A percentile compares a stretch with the other conserved stretches of the same genome.
Evolutionary conservation across 2,329 filamentous ascomycete genomes (phyloP).

Genomic region (Clathrospora elynae): DNA sequence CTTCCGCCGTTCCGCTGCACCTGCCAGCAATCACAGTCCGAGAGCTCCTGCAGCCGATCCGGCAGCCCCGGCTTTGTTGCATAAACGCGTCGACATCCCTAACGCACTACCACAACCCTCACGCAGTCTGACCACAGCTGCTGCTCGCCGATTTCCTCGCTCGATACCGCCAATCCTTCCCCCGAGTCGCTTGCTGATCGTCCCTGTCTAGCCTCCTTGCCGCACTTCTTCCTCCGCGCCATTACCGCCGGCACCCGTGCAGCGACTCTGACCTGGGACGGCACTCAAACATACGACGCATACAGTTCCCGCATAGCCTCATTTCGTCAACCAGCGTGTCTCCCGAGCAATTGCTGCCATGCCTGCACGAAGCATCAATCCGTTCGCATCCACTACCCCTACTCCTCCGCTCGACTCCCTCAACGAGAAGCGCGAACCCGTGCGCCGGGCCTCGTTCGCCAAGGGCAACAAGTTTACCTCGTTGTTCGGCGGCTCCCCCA

Average conservation of each 20-base stretch:
- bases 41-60: slow-evolving; percentile 28
- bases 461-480: slow-evolving; percentile 76
- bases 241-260: slow-evolving; percentile 24
- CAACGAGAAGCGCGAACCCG: slow-evolving; percentile 60
- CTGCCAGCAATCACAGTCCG: slow-evolving; percentile 7
- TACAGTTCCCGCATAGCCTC: slow-evolving; percentile 5
- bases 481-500: slow-evolving; percentile 81
- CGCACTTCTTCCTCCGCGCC: slow-evolving; percentile 12
- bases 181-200: slow-evolving; percentile 24
- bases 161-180: slow-evolving; percentile 4
- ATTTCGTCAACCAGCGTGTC: slow-evolving; percentile 1
- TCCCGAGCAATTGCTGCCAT: slow-evolving; percentile 52
- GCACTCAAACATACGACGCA: slow-evolving; percentile 6
- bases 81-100: slow-evolving; percentile 12
- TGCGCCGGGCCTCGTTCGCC: slow-evolving; percentile 56
- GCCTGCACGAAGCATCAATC: slow-evolving; percentile 66
- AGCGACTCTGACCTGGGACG: slow-evolving; percentile 6
- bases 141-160: slow-evolving; percentile 7
- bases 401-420: slow-evolving; percentile 57
- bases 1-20: slow-evolving; percentile 27
- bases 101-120: slow-evolving; percentile 5
- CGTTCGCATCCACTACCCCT: slow-evolving; percentile 60
- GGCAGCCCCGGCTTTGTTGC: slow-evolving; percentile 29
- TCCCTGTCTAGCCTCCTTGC: slow-evolving; percentile 16
- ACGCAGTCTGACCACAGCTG: slow-evolving; percentile 1